These are phyloP conservation scores for Dothideomycetes sp. DNA, from an alignment of 2,329 filamentous ascomycete genomes.

Conservation along the genomic window DNA sequence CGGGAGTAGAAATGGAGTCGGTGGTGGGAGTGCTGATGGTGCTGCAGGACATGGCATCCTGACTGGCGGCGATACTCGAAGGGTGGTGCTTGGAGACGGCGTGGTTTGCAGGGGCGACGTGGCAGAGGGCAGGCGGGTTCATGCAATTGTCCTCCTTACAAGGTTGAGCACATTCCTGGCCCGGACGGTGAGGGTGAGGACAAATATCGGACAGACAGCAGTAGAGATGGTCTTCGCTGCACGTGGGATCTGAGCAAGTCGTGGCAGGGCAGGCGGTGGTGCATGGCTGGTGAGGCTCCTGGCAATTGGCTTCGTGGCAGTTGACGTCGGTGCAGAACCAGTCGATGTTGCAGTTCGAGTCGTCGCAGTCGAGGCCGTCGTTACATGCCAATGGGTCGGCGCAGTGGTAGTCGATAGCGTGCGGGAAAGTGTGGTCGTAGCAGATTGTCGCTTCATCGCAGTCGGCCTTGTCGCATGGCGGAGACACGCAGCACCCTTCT, in stretches of 20 bases:
- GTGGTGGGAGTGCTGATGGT: slow-evolving; percentile 14
- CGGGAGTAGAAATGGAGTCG: slow-evolving; percentile 6
- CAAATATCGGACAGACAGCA: slow-evolving; percentile 13
- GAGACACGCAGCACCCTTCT: slow-evolving; percentile 6
- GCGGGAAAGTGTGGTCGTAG: slow-evolving; percentile 11
- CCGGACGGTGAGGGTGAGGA: slow-evolving; percentile 3
- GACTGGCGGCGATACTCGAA: neutral
- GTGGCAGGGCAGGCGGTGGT: neutral
- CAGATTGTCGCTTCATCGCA: slow-evolving; percentile 21
- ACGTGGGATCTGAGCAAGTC: slow-evolving; percentile 4
- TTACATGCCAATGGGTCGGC: neutral
- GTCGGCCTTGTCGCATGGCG: slow-evolving; percentile 28
- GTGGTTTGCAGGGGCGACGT: slow-evolving; percentile 2
- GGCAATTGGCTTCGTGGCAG: slow-evolving; percentile 7
- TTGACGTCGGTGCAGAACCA: slow-evolving; percentile 2
- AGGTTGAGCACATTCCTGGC: slow-evolving; percentile 4
- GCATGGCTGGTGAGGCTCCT: slow-evolving; percentile 16
- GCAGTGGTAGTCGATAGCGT: slow-evolving; percentile 3
- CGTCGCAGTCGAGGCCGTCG: slow-evolving; percentile 9
- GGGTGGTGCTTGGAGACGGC: slow-evolving; percentile 2
- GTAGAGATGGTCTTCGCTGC: slow-evolving; percentile 6
- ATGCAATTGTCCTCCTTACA: neutral
- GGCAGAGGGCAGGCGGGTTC: neutral
- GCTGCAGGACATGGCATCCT: slow-evolving; percentile 9
- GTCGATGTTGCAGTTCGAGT: slow-evolving; percentile 2